Base-by-base conservation (phyloP, 495 filamentous ascomycete genomes). In the Penicillium verhagenii region DNA sequence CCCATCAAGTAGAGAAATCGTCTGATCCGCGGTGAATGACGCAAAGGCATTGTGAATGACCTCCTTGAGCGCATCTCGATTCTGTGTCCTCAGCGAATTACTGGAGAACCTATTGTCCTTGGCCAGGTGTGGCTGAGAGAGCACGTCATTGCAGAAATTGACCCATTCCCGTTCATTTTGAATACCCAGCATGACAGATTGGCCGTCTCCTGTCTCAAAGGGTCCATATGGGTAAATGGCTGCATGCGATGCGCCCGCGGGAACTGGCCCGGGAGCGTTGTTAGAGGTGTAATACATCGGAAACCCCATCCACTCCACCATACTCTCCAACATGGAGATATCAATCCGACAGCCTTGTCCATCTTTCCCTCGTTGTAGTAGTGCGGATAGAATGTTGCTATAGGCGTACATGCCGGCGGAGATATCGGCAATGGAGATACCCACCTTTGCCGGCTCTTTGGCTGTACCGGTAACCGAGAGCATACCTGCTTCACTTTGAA, bases 281-380 rank as follows among this genome's bases (percentile, higher is more conserved):
- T 77, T 58, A 48, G 67, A 78, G 16, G 75, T 64, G 48, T 82
- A 82, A 56, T 82, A 82, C 72, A 82, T 66, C 0, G 78, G 79
- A 43, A 80, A 82, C 1, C 70, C 64, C 79, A 80, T 81, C 79
- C 79, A 81, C 53, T 81, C 79, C 2, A 73, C 73, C 79, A 81
- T 77, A 44, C 73, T 72, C 58, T 81, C 79, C 16, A 81, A 54
- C 79, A 81, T 81, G 29, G 76, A 79, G 5, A 81, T 77, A 24
- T 81, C 79, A 20, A 81, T 70, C 3, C 71, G 68, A 31, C 68
- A 70, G 0, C 79, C 79, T 20, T 65, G 56, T 0, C 76, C 72
- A 3, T 72, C 73, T 31, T 73, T 76, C 6, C 59, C 61, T 2
- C 79, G 76, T 43, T 79, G 74, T 4, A 80, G 43, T 2, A 81